phyloP scores from a whole-genome alignment of 805 yeast species.

The Ogataea allantospora region DNA sequence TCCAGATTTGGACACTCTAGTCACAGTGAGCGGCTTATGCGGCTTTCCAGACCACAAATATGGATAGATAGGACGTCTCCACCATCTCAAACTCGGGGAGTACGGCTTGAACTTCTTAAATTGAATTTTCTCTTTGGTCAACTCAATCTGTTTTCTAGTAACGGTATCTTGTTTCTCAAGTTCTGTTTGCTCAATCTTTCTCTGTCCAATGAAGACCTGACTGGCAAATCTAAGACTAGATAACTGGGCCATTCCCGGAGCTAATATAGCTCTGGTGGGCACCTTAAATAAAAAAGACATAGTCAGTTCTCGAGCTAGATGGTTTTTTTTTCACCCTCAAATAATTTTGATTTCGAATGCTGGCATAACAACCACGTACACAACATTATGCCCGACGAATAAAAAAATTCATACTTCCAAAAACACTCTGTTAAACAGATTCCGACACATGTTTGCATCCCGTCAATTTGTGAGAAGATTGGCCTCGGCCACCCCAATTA shows the following conservation, averaged over 20 bases:
- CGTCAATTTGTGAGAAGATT: slow-evolving; percentile 67
- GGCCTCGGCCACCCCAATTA: slow-evolving; percentile 61
- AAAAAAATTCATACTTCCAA: slow-evolving; percentile 18
- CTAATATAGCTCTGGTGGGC: neutral
- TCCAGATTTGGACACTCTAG: slow-evolving; percentile 75
- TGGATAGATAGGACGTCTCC: slow-evolving; percentile 80
- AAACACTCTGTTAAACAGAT: slow-evolving; percentile 10
- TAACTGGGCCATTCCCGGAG: neutral
- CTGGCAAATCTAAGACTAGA: slow-evolving; percentile 1
- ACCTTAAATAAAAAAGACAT: slow-evolving; percentile 8
- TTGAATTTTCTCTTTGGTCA: slow-evolving; percentile 66
- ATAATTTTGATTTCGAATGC: slow-evolving; percentile 1
- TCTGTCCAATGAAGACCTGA: slow-evolving; percentile 5
- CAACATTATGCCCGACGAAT: slow-evolving; percentile 30
- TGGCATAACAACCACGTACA: slow-evolving; percentile 13
- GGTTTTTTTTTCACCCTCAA: slow-evolving; percentile 7
- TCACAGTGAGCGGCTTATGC: slow-evolving; percentile 66
- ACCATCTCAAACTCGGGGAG: slow-evolving; percentile 88
- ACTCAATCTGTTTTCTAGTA: slow-evolving; percentile 67
- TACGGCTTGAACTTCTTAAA: slow-evolving; percentile 76
- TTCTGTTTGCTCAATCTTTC: slow-evolving; percentile 53
- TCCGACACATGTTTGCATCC: slow-evolving; percentile 46
- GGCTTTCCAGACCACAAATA: slow-evolving; percentile 88
- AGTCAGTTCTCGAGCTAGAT: neutral
- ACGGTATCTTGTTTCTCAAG: slow-evolving; percentile 77